Base-by-base conservation (phyloP, 257 asterid species). In the Nicotiana tomentosiformis region DNA sequence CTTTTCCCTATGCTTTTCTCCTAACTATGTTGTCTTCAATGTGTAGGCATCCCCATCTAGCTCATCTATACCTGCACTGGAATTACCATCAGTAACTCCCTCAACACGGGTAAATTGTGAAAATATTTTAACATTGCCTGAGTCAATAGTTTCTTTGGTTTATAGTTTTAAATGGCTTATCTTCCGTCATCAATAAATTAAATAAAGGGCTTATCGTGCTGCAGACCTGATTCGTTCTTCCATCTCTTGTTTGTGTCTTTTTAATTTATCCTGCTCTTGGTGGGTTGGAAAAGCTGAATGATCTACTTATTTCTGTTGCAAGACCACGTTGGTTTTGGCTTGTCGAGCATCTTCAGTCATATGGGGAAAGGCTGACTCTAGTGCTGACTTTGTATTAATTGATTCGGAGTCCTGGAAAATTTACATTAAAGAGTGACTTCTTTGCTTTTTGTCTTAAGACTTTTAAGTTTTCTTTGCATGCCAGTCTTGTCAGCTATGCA, bases 41-140 rank as follows among this genome's bases (percentile, higher is more conserved):
- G 49, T 88, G 70, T 56, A 96, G 99, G 95, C 90, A 80, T 67
- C 81, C 62, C 85, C 91, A 64, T 86, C 95, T 65, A 86, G 91
- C 85, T 85, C 91, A 55, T 81, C 89, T 20, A 86, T 79, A 86
- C 95, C 90, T 49, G 90, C 93, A 43, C 96, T 94, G 84, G 95
- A 90, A 85, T 58, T 86, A 83, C 93, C 95, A 6, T 88, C 76
- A 77, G 80, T 65, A 62, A 86, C 92, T 90, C 94, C 99, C 65
- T 69, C 81, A 80, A 77, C 90, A 78, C 89, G 91, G 99, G 99
- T 95, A 92, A 86, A 82, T 29, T 65, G 15, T 64, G 23, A 76
- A 43, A 61, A 51, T 39, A 77, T 85, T 84, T 76, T 49, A 68
- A 82, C 16, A 76, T 72, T 68, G 80, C 46, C 58, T 61, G 43